Conservation (phyloP, 805 yeast species). For the Lipomyces spencermartinsiae region DNA sequence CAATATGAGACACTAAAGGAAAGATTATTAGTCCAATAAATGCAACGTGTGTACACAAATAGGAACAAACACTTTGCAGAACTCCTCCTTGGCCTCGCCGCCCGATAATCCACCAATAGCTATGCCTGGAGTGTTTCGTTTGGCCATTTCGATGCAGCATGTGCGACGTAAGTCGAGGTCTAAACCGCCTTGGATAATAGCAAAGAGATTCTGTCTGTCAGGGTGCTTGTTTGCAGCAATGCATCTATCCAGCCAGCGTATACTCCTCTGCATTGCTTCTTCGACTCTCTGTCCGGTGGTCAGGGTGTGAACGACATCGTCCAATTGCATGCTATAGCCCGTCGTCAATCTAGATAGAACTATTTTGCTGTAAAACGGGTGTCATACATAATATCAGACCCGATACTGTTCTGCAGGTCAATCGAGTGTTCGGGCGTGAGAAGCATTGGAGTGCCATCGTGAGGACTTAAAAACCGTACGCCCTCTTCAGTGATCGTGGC, state of each 20-base stretch:
- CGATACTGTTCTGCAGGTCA: constrained; percentile 52
- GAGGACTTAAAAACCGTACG: constrained; percentile 54
- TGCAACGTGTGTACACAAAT: neutral
- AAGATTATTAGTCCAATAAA: neutral
- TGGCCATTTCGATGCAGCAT: constrained; percentile 53
- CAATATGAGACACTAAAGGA: constrained; percentile 46
- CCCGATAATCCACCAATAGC: constrained; percentile 57
- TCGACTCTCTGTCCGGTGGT: constrained; percentile 54
- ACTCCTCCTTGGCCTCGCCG: constrained; percentile 52
- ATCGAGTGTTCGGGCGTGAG: constrained; percentile 57
- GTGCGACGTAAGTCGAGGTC: constrained; percentile 48
- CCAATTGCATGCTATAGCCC: constrained; percentile 50
- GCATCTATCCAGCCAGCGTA: constrained; percentile 55
- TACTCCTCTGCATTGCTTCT: constrained; percentile 53
- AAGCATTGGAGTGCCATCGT: constrained; percentile 55
- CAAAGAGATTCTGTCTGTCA: constrained; percentile 52
- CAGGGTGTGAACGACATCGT: constrained; percentile 53
- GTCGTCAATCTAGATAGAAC: neutral
- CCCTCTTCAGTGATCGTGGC: constrained; percentile 57
- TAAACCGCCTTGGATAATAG: constrained; percentile 56
- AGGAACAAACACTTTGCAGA: constrained; percentile 47
- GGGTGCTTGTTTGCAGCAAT: constrained; percentile 53
- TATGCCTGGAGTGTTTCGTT: constrained; percentile 54
- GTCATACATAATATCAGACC: constrained; percentile 51
- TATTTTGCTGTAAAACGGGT: neutral